Percentiles rank a stretch among this genome's conserved stretches.
These are phyloP conservation scores for Abortiporus biennis DNA, from an alignment of 1,284 basidiomycete genomes.

Conservation along the genomic window DNA sequence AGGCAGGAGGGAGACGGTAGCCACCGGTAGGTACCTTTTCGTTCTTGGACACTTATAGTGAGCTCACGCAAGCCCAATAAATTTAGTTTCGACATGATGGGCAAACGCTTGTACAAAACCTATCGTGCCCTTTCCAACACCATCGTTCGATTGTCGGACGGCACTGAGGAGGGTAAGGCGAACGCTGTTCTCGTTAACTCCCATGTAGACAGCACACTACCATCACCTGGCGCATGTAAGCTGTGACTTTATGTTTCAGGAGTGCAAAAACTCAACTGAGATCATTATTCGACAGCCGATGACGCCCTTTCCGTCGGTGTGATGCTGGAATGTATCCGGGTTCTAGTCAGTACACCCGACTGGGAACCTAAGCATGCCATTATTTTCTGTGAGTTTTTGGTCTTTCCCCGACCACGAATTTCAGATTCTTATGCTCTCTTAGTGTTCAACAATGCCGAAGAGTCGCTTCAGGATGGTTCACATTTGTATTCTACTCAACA, in stretches of 20 bases:
- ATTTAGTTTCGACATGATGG: constrained; percentile 89
- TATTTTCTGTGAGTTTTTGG: constrained; percentile 67
- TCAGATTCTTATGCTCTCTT: constrained; percentile 1
- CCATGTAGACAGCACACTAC: constrained; percentile 83
- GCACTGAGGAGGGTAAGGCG: constrained; percentile 65
- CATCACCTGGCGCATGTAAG: constrained; percentile 65
- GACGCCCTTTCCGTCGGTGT: constrained; percentile 86
- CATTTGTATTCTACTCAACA: constrained; percentile 91
- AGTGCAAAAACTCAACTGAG: neutral
- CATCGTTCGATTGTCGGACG: constrained; percentile 83
- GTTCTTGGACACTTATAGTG: neutral
- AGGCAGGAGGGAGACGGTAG: constrained; percentile 80
- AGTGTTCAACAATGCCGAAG: constrained; percentile 97
- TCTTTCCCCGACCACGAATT: neutral
- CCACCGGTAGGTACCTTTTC: constrained; percentile 58
- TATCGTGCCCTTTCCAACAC: constrained; percentile 89
- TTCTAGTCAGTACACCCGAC: constrained; percentile 68
- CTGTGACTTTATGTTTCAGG: neutral
- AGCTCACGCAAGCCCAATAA: constrained; percentile 2
- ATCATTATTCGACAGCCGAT: constrained; percentile 42
- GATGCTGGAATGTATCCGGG: constrained; percentile 87
- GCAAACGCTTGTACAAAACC: constrained; percentile 82
- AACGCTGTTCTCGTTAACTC: constrained; percentile 87
- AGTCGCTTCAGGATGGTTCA: constrained; percentile 91
- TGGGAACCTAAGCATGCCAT: constrained; percentile 79